Evolutionary conservation across 2,329 filamentous ascomycete genomes (phyloP), one percentile per base, ranked within the genome.

Genomic region (Alternaria alternata): DNA sequence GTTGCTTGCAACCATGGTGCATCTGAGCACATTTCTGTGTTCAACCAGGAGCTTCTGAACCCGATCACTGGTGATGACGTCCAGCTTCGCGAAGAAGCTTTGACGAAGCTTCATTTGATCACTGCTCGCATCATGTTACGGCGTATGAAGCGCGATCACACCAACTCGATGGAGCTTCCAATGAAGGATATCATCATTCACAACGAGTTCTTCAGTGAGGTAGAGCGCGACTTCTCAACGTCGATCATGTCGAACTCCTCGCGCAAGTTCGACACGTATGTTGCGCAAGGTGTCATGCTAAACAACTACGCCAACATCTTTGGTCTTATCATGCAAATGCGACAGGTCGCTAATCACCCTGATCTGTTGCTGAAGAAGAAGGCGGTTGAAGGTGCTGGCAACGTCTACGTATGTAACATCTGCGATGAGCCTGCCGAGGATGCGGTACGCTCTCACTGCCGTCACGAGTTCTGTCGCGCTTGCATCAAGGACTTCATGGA

Each of bases 261-360:
- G 59, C 90, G 95, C 62, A 89, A 93, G 70, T 99, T 98, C 68
- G 92, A 98, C 74, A 98, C 94, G 0, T 99, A 98, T 68, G 95
- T 98, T 38, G 91, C 93, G 18, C 92, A 93, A 65, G 94, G 93
- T 81, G 94, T 98, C 20, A 88, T 99, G 79, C 86, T 99, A 52
- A 85, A 98, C 83, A 78, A 78, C 76, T 98, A 98, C 70, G 95
- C 95, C 81, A 99, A 99, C 77, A 98, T 99, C 66, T 99, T 99
- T 72, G 94, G 94, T 74, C 86, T 99, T 56, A 97, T 99, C 74
- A 98, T 98, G 93, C 94, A 97, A 79, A 98, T 99, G 94, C 91
- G 95, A 56, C 95, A 99, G 81, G 92, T 97, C 26, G 93, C 95
- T 7, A 95, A 99, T 68, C 95, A 99, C 75, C 95, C 95, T 0